phyloP scores from a whole-genome alignment of 2,329 filamentous ascomycete species.

The Epichloe brachyelytri region DNA sequence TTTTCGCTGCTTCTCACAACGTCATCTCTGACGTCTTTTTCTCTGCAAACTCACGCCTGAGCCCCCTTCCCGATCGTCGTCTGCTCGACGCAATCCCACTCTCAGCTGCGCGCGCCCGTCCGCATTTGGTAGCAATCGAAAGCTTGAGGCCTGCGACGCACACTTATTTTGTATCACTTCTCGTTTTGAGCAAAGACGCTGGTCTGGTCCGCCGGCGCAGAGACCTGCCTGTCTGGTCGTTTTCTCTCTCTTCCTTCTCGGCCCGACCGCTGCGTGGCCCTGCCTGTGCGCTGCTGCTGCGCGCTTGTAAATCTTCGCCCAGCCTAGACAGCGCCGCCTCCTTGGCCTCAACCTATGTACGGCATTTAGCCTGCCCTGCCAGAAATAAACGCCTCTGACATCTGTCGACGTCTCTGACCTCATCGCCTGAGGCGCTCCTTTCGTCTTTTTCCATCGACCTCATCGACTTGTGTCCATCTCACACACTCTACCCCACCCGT shows the following conservation, averaged over 20 bases:
- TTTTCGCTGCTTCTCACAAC: conserved; percentile 25
- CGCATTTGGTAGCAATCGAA: conserved; percentile 3
- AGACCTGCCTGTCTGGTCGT: not conserved
- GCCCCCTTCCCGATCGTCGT: conserved; percentile 22
- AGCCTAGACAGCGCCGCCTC: not conserved
- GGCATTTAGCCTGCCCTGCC: not conserved
- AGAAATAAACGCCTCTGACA: conserved; percentile 9
- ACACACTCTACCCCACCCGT: conserved; percentile 17
- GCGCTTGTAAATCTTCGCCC: conserved; percentile 8
- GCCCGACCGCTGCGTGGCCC: not conserved
- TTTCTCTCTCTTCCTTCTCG: not conserved
- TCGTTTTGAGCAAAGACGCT: conserved; percentile 1
- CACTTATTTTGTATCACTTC: not conserved
- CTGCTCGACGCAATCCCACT: conserved; percentile 17
- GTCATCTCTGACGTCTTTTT: conserved; percentile 36
- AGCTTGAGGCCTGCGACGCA: conserved; percentile 1
- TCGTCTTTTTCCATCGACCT: conserved; percentile 11
- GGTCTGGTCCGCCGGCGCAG: conserved; percentile 4
- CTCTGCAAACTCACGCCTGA: conserved; percentile 21
- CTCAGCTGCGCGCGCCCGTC: conserved; percentile 2
- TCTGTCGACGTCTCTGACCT: conserved; percentile 24
- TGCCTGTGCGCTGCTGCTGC: not conserved
- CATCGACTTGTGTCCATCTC: conserved; percentile 8
- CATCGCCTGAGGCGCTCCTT: conserved; percentile 17
- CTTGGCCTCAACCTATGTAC: not conserved